phyloP scores from a whole-genome alignment of 768 basidiomycete genomes.

The Hirschioporus abietinus region DNA sequence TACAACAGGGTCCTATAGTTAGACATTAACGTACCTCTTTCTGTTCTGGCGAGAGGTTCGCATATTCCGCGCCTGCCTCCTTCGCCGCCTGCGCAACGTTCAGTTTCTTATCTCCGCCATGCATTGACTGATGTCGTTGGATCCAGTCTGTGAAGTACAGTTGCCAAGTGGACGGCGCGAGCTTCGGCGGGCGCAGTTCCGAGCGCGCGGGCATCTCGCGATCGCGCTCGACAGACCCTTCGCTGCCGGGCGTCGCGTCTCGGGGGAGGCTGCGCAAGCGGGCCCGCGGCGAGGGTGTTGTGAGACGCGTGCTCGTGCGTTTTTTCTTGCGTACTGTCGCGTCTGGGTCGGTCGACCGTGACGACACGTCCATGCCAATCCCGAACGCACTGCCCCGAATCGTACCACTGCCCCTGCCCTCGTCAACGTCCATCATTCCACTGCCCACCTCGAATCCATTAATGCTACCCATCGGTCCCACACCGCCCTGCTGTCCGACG shows the following conservation, averaged over 20 bases:
- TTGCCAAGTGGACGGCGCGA: conserved; percentile 94
- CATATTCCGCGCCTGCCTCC: conserved; percentile 89
- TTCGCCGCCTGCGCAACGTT: conserved; percentile 95
- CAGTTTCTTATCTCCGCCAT: conserved; percentile 65
- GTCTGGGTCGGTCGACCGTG: conserved; percentile 61
- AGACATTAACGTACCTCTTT: conserved; percentile 60
- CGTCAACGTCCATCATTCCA: conserved; percentile 1
- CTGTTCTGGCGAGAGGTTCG: conserved; percentile 67
- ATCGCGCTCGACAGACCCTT: conserved; percentile 8
- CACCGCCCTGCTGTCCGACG: neutral
- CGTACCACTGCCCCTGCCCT: neutral
- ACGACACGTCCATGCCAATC: conserved; percentile 65
- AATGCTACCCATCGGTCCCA: neutral
- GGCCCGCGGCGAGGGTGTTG: conserved; percentile 40
- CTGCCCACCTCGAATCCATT: neutral
- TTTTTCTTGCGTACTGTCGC: conserved; percentile 67
- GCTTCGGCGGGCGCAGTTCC: conserved; percentile 77
- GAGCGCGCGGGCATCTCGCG: conserved; percentile 35
- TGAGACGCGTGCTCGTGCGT: conserved; percentile 29
- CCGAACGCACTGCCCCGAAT: conserved; percentile 23
- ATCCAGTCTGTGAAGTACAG: conserved; percentile 96
- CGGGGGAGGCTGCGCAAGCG: conserved; percentile 32
- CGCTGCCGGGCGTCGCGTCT: neutral
- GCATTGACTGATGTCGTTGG: conserved; percentile 70
- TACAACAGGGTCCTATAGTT: conserved; percentile 15